Evolutionary conservation across 1,284 basidiomycete species (phyloP).

Genomic region (Mycena citricolor): DNA sequence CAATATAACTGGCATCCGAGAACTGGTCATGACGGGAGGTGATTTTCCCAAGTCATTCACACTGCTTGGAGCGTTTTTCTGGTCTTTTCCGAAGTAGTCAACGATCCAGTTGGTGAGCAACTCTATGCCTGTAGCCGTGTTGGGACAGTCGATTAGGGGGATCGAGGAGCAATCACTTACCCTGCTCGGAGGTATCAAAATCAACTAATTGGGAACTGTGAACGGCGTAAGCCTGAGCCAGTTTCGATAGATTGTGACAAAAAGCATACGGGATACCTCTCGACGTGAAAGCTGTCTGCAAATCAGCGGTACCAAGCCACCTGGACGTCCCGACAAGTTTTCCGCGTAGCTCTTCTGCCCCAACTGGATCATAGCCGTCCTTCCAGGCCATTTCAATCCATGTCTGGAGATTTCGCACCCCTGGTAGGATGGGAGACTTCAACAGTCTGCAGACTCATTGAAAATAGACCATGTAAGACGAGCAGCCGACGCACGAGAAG

Average conservation of each 20-base stretch:
- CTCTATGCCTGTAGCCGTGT: constrained; percentile 36
- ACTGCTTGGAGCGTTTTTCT: constrained; percentile 32
- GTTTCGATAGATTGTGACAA: constrained; percentile 1
- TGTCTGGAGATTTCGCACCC: constrained; percentile 70
- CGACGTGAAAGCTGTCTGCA: constrained; percentile 67
- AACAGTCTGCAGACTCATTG: constrained; percentile 25
- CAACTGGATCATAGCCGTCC: constrained; percentile 74
- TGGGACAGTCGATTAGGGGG: constrained; percentile 12
- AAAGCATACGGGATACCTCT: constrained; percentile 74
- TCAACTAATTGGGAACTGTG: constrained; percentile 65
- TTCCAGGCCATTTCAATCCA: constrained; percentile 84
- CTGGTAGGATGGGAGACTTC: constrained; percentile 51
- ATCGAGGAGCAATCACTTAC: constrained; percentile 29
- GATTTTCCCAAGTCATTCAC: constrained; percentile 49
- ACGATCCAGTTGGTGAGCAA: constrained; percentile 64
- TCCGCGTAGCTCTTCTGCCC: constrained; percentile 60
- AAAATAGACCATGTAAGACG: neutral
- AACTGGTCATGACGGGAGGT: constrained; percentile 53
- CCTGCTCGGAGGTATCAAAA: constrained; percentile 47
- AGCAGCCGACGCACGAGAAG: constrained; percentile 51
- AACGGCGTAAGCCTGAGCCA: constrained; percentile 2
- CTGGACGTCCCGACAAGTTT: constrained; percentile 64
- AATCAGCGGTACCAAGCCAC: constrained; percentile 79
- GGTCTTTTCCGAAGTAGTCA: constrained; percentile 39
- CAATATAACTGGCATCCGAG: constrained; percentile 76